Evolutionary conservation across 345 rosid species (phyloP).

Genomic region (Pistacia atlantica): DNA sequence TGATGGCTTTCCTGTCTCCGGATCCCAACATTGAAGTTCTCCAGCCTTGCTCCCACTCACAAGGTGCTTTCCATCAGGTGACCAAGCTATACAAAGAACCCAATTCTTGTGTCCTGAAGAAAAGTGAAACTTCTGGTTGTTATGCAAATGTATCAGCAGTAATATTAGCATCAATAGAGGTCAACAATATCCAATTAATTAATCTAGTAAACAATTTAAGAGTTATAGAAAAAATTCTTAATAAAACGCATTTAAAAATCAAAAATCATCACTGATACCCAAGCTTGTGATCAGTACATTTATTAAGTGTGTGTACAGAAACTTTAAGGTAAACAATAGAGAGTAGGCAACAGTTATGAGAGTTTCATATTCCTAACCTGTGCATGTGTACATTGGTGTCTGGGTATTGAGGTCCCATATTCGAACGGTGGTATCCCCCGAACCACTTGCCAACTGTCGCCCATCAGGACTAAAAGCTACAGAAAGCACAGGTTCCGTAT

Average conservation of each 20-base stretch:
- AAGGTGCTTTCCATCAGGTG: slow-evolving; percentile 90
- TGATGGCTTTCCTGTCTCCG: slow-evolving; percentile 72
- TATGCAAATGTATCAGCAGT: not conserved
- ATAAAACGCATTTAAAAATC: not conserved
- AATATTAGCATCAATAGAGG: slow-evolving; percentile 9
- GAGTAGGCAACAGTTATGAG: not conserved
- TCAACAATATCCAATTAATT: not conserved
- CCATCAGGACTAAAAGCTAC: slow-evolving; percentile 97
- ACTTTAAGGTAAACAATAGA: not conserved
- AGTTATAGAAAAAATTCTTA: not conserved
- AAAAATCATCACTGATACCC: not conserved
- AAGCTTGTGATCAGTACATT: not conserved
- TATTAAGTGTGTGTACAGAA: not conserved
- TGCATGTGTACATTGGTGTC: slow-evolving; percentile 90
- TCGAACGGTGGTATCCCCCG: slow-evolving; percentile 94
- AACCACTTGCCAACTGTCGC: slow-evolving; percentile 89
- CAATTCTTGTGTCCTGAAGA: slow-evolving; percentile 91
- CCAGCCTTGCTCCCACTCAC: slow-evolving; percentile 92
- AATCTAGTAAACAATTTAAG: not conserved
- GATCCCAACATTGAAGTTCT: slow-evolving; percentile 85
- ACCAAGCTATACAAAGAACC: slow-evolving; percentile 96
- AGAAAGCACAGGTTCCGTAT: slow-evolving; percentile 84
- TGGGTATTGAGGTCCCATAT: slow-evolving; percentile 94
- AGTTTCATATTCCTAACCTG: slow-evolving; percentile 46
- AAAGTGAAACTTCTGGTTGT: not conserved